These are phyloP conservation scores for Talaromyces sp. DNA, from an alignment of 2,329 filamentous ascomycete genomes.

Conservation along the genomic window DNA sequence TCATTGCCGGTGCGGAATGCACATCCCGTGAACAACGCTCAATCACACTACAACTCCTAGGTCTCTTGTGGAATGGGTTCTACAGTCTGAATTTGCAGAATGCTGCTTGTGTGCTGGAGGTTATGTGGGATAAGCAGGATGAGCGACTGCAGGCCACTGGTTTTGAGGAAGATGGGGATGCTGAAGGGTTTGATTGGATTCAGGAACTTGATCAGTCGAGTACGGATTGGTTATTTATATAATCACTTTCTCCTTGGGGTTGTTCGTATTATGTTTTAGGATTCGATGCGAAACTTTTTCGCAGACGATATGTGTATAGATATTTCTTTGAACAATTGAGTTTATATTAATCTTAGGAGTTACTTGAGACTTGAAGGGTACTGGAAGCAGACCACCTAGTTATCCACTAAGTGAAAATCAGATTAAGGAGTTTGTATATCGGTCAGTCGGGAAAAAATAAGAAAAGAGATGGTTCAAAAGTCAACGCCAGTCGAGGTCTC, in stretches of 20 bases:
- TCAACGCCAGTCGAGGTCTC: constrained; percentile 9
- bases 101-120: constrained; percentile 38
- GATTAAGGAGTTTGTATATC: not conserved
- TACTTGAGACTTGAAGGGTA: too few relatives aligned
- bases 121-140: constrained; percentile 42
- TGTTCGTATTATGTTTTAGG: too few relatives aligned
- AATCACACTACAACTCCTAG: constrained; percentile 33
- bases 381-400: too few relatives aligned
- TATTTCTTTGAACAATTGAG: too few relatives aligned
- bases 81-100: constrained; percentile 40
- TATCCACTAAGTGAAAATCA: not conserved
- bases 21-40: constrained; percentile 30
- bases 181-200: constrained; percentile 40
- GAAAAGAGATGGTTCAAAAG: not conserved
- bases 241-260: constrained; percentile 11
- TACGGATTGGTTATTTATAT: constrained; percentile 44
- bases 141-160: constrained; percentile 21
- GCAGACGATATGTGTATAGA: too few relatives aligned
- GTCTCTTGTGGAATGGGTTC: constrained; percentile 34
- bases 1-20: constrained; percentile 44
- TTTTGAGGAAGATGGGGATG: constrained; percentile 15
- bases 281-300: too few relatives aligned
- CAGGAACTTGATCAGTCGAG: constrained; percentile 39
- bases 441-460: not conserved
- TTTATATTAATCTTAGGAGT: too few relatives aligned